phyloP scores from a whole-genome alignment of 129 eudicot genomes.

The Deinandra increscens region DNA sequence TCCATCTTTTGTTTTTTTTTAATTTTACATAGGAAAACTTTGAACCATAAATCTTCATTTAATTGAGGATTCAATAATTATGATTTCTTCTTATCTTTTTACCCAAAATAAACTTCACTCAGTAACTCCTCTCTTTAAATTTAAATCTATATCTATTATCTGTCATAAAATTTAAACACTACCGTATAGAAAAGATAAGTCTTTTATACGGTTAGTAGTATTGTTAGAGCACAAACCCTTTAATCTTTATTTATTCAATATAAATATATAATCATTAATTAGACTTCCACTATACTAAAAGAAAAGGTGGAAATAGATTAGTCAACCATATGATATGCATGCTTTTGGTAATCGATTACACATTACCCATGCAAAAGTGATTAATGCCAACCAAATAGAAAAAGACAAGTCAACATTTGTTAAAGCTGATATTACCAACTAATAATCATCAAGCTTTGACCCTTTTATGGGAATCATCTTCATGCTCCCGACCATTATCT shows the following conservation, averaged over 20 bases:
- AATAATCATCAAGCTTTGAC: slow-evolving; percentile 33
- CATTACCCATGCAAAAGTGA: slow-evolving; percentile 37
- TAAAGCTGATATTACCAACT: slow-evolving; percentile 25
- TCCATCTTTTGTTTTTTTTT: too few relatives aligned
- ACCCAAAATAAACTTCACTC: too few relatives aligned
- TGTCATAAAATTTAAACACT: too few relatives aligned
- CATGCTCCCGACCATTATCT: slow-evolving; percentile 16
- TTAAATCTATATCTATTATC: too few relatives aligned
- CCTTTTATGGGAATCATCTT: slow-evolving; percentile 22
- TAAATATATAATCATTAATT: background rate
- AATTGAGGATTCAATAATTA: too few relatives aligned
- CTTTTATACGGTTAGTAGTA: too few relatives aligned
- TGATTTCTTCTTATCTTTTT: too few relatives aligned
- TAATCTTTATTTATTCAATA: background rate
- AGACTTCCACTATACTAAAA: background rate
- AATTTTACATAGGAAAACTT: too few relatives aligned
- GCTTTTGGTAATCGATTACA: slow-evolving; percentile 27
- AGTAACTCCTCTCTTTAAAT: too few relatives aligned
- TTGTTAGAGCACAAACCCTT: too few relatives aligned
- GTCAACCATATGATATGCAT: slow-evolving; percentile 34
- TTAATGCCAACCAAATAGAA: slow-evolving; percentile 35
- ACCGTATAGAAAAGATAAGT: too few relatives aligned
- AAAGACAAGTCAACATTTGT: slow-evolving; percentile 32
- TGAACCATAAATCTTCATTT: too few relatives aligned
- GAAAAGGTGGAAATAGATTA: slow-evolving; percentile 16